Conservation (phyloP, 352 stramenopile species). For the Phytophthora capsici region DNA sequence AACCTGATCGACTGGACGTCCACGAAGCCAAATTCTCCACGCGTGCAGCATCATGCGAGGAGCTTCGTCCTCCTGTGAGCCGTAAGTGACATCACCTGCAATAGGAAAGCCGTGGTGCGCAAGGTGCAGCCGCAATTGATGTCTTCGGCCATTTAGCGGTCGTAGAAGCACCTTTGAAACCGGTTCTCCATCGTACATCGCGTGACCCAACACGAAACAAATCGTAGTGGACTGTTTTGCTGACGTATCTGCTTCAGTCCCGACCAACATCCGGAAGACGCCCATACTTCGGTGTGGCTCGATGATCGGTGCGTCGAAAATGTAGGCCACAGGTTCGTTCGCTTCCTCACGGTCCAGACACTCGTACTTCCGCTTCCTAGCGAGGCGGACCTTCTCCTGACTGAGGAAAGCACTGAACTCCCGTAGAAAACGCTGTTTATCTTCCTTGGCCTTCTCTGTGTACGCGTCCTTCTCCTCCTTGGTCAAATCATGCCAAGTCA, state of each 20-base stretch:
- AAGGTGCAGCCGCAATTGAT: slow-evolving; percentile 87
- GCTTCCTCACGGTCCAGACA: slow-evolving; percentile 31
- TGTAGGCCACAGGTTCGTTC: slow-evolving; percentile 68
- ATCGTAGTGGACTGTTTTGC: slow-evolving; percentile 76
- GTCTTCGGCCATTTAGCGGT: slow-evolving; percentile 78
- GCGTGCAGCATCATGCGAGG: slow-evolving; percentile 88
- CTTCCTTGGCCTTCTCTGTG: slow-evolving; percentile 43
- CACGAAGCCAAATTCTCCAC: slow-evolving; percentile 81
- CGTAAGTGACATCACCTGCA: slow-evolving; percentile 79
- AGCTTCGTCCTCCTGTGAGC: slow-evolving; percentile 58
- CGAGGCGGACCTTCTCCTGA: slow-evolving; percentile 47
- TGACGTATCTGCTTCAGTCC: slow-evolving; percentile 30
- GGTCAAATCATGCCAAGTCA: slow-evolving; percentile 56
- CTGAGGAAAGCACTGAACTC: slow-evolving; percentile 66
- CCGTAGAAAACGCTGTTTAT: slow-evolving; percentile 60
- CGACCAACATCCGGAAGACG: slow-evolving; percentile 77
- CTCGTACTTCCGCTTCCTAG: slow-evolving; percentile 63
- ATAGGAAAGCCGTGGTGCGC: slow-evolving; percentile 81
- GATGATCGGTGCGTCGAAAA: slow-evolving; percentile 80
- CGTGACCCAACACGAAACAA: slow-evolving; percentile 79
- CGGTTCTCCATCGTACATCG: slow-evolving; percentile 49
- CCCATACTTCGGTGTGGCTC: slow-evolving; percentile 56
- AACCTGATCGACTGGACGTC: slow-evolving; percentile 48
- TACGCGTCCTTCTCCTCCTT: slow-evolving; percentile 57
- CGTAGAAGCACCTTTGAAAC: slow-evolving; percentile 87